Evolutionary conservation across 140 eudicot genomes (phyloP).

Genomic region (Erigeron philadelphicus): DNA sequence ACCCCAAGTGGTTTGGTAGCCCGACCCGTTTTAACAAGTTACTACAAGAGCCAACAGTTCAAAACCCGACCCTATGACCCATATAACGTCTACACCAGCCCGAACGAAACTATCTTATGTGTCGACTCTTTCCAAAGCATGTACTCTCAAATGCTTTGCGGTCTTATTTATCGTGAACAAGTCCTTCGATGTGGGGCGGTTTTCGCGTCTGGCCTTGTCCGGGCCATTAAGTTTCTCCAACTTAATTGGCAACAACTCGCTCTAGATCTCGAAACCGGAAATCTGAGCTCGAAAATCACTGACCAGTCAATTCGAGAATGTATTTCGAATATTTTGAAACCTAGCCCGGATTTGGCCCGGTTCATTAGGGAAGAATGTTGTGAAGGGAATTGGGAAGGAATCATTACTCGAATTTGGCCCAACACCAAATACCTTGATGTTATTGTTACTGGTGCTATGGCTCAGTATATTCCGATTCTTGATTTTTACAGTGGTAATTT

Average conservation of each 20-base stretch:
- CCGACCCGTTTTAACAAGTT: slow-evolving; percentile 83
- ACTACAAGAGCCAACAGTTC: slow-evolving; percentile 73
- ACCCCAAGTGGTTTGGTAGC: slow-evolving; percentile 79
- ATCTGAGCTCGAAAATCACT: slow-evolving; percentile 36
- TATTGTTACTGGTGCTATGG: slow-evolving; percentile 85
- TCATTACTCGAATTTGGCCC: slow-evolving; percentile 76
- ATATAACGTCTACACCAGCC: slow-evolving; percentile 71
- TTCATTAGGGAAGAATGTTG: slow-evolving; percentile 47
- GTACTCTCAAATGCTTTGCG: slow-evolving; percentile 86
- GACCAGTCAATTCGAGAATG: slow-evolving; percentile 38
- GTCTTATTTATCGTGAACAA: slow-evolving; percentile 48
- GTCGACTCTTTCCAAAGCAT: slow-evolving; percentile 69
- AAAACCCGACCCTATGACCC: slow-evolving; percentile 69
- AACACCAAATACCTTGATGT: slow-evolving; percentile 76
- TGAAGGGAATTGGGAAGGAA: slow-evolving; percentile 69
- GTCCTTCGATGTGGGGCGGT: slow-evolving; percentile 79
- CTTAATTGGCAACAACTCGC: slow-evolving; percentile 60
- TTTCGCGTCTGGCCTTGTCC: slow-evolving; percentile 77
- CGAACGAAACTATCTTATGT: slow-evolving; percentile 68
- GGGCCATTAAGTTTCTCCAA: slow-evolving; percentile 72
- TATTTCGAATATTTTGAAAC: slow-evolving; percentile 42
- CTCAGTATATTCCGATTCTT: slow-evolving; percentile 70
- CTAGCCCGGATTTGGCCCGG: slow-evolving; percentile 44
- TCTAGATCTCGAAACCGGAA: slow-evolving; percentile 45
- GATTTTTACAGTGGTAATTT: slow-evolving; percentile 65